Conservation (phyloP, 2,329 filamentous ascomycete genomes). For the Aaosphaeria pasadenensis region DNA sequence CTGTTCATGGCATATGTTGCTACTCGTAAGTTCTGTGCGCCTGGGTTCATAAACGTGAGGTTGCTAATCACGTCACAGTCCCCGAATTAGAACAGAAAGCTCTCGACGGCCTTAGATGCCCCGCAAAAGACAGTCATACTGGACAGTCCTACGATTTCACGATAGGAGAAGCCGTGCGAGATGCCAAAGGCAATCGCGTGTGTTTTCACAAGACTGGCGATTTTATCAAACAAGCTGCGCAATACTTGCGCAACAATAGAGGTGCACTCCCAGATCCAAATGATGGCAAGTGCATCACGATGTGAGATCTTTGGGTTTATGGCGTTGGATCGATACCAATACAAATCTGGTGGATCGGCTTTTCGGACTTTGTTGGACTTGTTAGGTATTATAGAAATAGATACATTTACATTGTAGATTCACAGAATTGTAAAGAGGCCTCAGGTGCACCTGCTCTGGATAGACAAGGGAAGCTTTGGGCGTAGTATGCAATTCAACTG, state of each 20-base stretch:
- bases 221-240: conserved; percentile 32
- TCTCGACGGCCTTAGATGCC: conserved; percentile 26
- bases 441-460: no score
- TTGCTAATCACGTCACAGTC: conserved; percentile 4
- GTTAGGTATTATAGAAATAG: no score
- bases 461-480: no score
- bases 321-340: no score
- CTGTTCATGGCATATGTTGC: conserved; percentile 32
- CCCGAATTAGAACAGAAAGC: conserved; percentile 27
- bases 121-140: conserved; percentile 31
- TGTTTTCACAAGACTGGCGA: conserved; percentile 36
- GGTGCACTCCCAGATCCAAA: conserved; percentile 17
- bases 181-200: conserved; percentile 31
- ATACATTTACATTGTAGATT: no score
- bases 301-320: conserved; percentile 8
- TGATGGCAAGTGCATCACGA: conserved; percentile 11
- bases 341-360: no score
- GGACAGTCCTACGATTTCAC: conserved; percentile 29
- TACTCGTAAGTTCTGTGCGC: conserved; percentile 18
- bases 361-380: no score
- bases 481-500: no score
- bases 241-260: conserved; percentile 20
- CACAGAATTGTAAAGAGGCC: no score
- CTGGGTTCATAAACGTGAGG: neutral
- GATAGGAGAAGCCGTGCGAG: conserved; percentile 29